Percentiles rank a stretch among this genome's conserved stretches.
phyloP scores from a whole-genome alignment of 208 protist genomes.

The Tetramitus jugosus region DNA sequence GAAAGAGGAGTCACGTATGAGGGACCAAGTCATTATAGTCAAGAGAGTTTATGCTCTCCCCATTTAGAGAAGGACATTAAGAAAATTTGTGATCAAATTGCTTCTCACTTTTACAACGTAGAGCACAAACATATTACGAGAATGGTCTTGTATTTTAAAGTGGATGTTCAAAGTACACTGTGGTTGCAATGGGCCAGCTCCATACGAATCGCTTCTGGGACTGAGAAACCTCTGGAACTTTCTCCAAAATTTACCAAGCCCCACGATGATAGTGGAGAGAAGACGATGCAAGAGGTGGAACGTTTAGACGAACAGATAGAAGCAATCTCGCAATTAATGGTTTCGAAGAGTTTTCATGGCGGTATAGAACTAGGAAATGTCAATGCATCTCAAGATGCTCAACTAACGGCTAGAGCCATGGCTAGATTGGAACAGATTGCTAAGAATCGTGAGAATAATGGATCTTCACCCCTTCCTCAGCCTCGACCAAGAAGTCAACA shows the following conservation, averaged over 20 bases:
- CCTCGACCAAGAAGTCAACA: background rate
- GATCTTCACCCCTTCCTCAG: too few species aligned
- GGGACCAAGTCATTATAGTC: conserved; percentile 61
- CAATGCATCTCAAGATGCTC: background rate
- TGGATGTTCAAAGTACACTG: background rate
- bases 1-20: conserved; percentile 55
- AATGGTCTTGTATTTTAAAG: conserved; percentile 48
- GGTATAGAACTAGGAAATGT: background rate
- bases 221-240: background rate
- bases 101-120: conserved; percentile 71
- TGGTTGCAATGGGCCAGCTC: background rate
- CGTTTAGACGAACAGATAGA: background rate
- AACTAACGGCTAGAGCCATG: background rate
- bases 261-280: background rate
- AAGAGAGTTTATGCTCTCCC: conserved; percentile 60
- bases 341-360: background rate
- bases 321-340: background rate
- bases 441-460: background rate
- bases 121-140: conserved; percentile 77
- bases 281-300: background rate
- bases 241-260: background rate
- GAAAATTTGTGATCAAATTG: conserved; percentile 61
- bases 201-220: background rate
- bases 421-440: background rate
- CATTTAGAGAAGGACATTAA: conserved; percentile 65